Base-by-base conservation (phyloP, 306 rosid species). In the Quercus mongolica region DNA sequence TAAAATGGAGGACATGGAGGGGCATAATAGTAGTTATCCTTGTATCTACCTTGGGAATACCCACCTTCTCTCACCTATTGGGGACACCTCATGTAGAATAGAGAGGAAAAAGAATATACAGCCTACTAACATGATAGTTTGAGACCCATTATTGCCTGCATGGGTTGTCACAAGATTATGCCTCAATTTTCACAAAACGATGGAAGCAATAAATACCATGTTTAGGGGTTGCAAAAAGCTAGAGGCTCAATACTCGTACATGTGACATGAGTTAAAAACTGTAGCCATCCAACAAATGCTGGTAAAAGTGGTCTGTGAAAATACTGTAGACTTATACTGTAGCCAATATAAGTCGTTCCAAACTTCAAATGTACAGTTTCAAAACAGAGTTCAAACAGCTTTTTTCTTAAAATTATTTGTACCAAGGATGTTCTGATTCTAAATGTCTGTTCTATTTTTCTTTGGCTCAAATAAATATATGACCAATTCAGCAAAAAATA, bases 1-100 rank as follows among this genome's bases (percentile, higher is more conserved):
- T 26, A 33, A 33, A 69, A 57, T 10, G 49, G 76, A 64, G 52
- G 67, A 82, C 84, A 77, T 33, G 67, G 81, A 70, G 57, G 78
- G 87, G 83, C 81, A 72, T 83, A 80, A 74, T 56, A 59, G 79
- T 79, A 76, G 76, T 56, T 76, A 64, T 56, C 69, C 71, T 80
- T 41, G 46, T 41, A 41, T 41, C 12, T 62, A 73, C 57, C 78
- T 46, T 81, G 74, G 83, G 21, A 9, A 33, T 18, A 33, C 51
- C 26, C 72, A 33, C 23, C 72, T 31, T 28, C 19, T 83, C 2
- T 12, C 41, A 20, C 26, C 19, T 55, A 67, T 25, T 3, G 30
- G 58, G 74, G 79, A 76, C 69, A 81, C 75, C 76, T 87, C 35
- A 17, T 52, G 35, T 64, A 71, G 80, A 52, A 78, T 68, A 46